A percentile compares a stretch with the other conserved stretches of the same genome.
phyloP scores from a whole-genome alignment of 2,329 filamentous ascomycete genomes.

The Davidsoniella neocaledoniae region DNA sequence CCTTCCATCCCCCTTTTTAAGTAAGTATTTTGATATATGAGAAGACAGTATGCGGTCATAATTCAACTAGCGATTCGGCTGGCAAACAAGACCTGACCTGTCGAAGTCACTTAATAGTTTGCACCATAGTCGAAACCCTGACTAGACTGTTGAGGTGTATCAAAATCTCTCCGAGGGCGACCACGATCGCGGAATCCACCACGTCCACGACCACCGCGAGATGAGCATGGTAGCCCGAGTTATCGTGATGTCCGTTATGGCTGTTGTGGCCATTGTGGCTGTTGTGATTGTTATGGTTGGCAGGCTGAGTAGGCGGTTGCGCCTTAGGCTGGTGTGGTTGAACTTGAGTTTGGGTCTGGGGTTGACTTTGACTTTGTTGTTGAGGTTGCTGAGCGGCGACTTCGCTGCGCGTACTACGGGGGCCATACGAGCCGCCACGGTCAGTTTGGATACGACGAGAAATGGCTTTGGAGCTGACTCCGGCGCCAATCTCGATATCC shows the following conservation, averaged over 20 bases:
- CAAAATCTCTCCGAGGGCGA: slow-evolving; percentile 10
- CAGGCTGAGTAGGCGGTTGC: slow-evolving; percentile 4
- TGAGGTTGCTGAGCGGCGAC: not conserved
- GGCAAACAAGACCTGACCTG: not conserved
- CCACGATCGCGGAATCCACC: slow-evolving; percentile 11
- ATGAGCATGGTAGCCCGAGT: slow-evolving; percentile 1
- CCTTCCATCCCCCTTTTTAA: not conserved
- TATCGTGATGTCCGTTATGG: slow-evolving; percentile 14
- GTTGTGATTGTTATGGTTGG: slow-evolving; percentile 1
- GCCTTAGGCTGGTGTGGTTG: slow-evolving; percentile 3
- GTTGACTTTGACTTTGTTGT: not conserved
- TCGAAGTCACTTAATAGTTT: slow-evolving; percentile 6
- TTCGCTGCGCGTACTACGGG: slow-evolving; percentile 39
- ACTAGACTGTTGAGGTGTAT: slow-evolving; percentile 12
- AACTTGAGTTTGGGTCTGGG: slow-evolving; percentile 1
- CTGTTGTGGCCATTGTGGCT: slow-evolving; percentile 8
- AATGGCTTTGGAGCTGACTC: slow-evolving; percentile 84
- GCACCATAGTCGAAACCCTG: slow-evolving; percentile 12
- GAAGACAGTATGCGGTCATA: too few species aligned
- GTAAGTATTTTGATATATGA: not conserved
- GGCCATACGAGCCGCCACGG: slow-evolving; percentile 46
- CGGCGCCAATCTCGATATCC: slow-evolving; percentile 94
- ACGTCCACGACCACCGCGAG: slow-evolving; percentile 9
- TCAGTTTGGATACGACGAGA: slow-evolving; percentile 54
- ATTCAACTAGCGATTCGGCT: too few species aligned